Percentiles rank a stretch among this genome's conserved stretches.
These are phyloP conservation scores for Boletus eberwhitei DNA, from an alignment of 768 basidiomycete species.

Conservation along the genomic window DNA sequence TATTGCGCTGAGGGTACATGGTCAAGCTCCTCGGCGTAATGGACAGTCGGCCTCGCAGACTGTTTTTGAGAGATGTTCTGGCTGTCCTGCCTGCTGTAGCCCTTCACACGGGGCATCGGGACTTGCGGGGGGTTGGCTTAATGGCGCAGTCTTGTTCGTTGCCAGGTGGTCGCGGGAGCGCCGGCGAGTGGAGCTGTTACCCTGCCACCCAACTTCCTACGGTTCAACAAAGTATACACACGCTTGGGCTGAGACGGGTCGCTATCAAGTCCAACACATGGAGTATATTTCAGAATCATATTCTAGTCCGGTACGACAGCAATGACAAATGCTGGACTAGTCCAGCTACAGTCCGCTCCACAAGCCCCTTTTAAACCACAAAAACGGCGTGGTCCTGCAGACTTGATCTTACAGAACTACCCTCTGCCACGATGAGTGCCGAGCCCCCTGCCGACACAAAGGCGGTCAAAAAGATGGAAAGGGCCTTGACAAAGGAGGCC, in stretches of 20 bases:
- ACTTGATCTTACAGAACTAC: neutral
- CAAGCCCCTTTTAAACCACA: slow-evolving; percentile 7
- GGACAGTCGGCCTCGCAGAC: slow-evolving; percentile 42
- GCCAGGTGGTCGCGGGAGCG: slow-evolving; percentile 12
- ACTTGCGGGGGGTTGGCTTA: slow-evolving; percentile 20
- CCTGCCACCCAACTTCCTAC: neutral
- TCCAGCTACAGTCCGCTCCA: neutral
- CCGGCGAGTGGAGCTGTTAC: slow-evolving; percentile 11
- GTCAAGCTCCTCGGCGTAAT: slow-evolving; percentile 47
- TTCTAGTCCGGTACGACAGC: neutral
- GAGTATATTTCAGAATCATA: neutral
- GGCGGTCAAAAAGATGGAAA: slow-evolving; percentile 42
- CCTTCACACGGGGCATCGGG: slow-evolving; percentile 8
- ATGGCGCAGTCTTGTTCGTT: slow-evolving; percentile 14
- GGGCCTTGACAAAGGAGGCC: slow-evolving; percentile 45
- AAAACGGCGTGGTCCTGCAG: neutral
- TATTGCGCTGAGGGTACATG: slow-evolving; percentile 21
- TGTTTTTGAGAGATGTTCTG: slow-evolving; percentile 8
- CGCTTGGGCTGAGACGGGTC: too few relatives aligned
- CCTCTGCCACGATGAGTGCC: slow-evolving; percentile 20
- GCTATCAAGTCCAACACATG: neutral
- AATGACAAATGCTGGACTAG: slow-evolving; percentile 10
- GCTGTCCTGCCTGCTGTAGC: slow-evolving; percentile 11
- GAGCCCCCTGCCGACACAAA: slow-evolving; percentile 20
- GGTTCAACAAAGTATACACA: neutral